Base-by-base conservation (phyloP, 1,284 basidiomycete species). In the Sanghuangporus sanghuang region DNA sequence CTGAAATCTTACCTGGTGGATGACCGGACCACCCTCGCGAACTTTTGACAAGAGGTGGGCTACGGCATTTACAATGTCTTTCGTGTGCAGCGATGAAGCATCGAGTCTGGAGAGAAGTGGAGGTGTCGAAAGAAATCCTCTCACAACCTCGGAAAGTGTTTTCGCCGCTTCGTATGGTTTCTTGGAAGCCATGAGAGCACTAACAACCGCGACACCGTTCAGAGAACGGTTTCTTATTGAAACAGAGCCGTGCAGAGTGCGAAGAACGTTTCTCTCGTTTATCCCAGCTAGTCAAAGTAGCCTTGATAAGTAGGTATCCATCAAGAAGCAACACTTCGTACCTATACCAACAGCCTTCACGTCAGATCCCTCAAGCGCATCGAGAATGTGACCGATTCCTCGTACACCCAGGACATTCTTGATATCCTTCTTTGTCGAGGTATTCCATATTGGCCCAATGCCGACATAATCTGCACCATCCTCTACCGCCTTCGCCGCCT, bases 191-290 rank as follows among this genome's bases (percentile, higher is more conserved):
- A 93, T 83, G 66, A 98, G 95, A 36, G 95, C 94, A 16, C 93
- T 95, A 59, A 98, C 92, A 58, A 98, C 86, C 6, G 96, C 96
- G 21, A 98, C 81, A 0, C 96, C 96, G 67, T 92, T 87, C 18
- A 96, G 76, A 0, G 77, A 64, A 63, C 79, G 84, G 3, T 82
- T 81, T 1, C 78, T 80, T 1, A 76, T 75, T 2, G 87, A 86
- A n/a, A 87, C 82, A 1, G 83, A 81, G 8, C 88, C 87, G 71
- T 94, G 85, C 12, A 93, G 71, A 9, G 88, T 85, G 63, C 90
- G 84, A 44, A 92, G 77, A 4, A 90, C 74, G 73, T 94, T 95
- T 0, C 77, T 81, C 0, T 83, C 82, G 69, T 92, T 94, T 71
- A 96, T 91, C 0, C 93, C 93, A 58, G 92, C 93, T 95, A 65